phyloP scores from a whole-genome alignment of 495 filamentous ascomycete genomes.

The Hyaloscypha variabilis region DNA sequence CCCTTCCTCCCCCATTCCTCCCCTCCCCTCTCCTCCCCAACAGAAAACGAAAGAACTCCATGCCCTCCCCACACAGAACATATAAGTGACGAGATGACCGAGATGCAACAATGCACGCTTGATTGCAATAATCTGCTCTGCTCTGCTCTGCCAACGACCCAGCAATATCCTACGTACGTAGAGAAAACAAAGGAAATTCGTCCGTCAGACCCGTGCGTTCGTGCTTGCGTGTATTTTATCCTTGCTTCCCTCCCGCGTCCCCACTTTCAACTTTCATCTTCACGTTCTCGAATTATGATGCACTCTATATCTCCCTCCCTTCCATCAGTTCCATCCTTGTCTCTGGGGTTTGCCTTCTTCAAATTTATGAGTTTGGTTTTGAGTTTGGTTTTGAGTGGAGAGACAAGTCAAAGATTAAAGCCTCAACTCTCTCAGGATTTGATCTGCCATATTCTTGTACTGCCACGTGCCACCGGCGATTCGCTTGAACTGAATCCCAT shows the following conservation, averaged over 20 bases:
- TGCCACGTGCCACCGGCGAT: slow-evolving; percentile 95
- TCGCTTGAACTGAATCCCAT: slow-evolving; percentile 98
- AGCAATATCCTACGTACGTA: background rate
- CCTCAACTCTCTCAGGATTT: slow-evolving; percentile 85
- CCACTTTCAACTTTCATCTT: background rate
- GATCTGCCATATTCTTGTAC: slow-evolving; percentile 96
- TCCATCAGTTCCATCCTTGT: background rate
- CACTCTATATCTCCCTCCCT: background rate
- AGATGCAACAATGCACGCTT: background rate
- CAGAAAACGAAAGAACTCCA: background rate
- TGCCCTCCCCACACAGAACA: background rate
- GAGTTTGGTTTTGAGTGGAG: background rate
- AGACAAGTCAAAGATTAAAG: slow-evolving; percentile 47
- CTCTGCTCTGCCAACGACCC: background rate
- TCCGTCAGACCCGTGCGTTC: background rate
- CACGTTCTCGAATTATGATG: background rate
- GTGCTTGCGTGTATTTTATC: background rate
- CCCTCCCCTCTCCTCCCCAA: background rate
- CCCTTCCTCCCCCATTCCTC: background rate
- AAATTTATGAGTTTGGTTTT: too few relatives aligned
- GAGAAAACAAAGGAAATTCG: slow-evolving; percentile 16
- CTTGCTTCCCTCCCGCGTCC: background rate
- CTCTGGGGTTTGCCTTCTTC: too few relatives aligned
- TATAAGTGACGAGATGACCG: background rate
- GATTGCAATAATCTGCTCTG: background rate